Evolutionary conservation across 2,329 filamentous ascomycete species (phyloP), one percentile per base, ranked within the genome.

Genomic region (Cercospora sp.): DNA sequence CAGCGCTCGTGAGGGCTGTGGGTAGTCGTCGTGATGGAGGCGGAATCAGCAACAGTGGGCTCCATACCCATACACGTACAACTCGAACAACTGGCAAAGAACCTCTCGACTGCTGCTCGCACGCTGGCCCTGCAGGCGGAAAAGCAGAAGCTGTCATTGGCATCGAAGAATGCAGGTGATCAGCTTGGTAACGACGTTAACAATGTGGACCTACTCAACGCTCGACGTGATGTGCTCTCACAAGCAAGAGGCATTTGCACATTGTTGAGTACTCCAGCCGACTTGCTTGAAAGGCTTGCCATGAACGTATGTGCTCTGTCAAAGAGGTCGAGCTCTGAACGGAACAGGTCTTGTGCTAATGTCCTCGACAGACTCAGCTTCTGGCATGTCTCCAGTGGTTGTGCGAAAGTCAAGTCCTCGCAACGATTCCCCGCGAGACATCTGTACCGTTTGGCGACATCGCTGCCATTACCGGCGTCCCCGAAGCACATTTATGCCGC

Each of bases 331-430:
- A 43, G 37, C 37, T n/a, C 37, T 7, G 37, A 43, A n/a, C 16
- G 13, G 6, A 37, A 37, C 34, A 16, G 34, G 12, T 2, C 10
- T 6, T 8, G 37, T n/a, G 5, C 37, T 43, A 43, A 43, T 43
- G 37, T 43, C 16, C 2, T 43, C 5, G 37, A n/a, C 16, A 43
- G 37, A 43, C 37, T n/a, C 75, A 81, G 69, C 59, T 81, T 4
- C 76, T 81, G 13, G 78, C 79, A 3, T 82, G 81, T 60, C 67
- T 83, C 5, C 77, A 78, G 67, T 84, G 81, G 82, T 75, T 84
- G 12, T 79, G 77, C 5, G 79, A 84, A 10, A 81, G 81, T 67
- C 81, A 84, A 61, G 74, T 84, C 5, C 77, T 83, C 0, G 81
- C 81, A 3, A 84, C 76, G 69, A 81, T 85, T n/a, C 83, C 82